Conservation (phyloP, 2,329 filamentous ascomycete species). For the Arthrobotrys iridis region DNA sequence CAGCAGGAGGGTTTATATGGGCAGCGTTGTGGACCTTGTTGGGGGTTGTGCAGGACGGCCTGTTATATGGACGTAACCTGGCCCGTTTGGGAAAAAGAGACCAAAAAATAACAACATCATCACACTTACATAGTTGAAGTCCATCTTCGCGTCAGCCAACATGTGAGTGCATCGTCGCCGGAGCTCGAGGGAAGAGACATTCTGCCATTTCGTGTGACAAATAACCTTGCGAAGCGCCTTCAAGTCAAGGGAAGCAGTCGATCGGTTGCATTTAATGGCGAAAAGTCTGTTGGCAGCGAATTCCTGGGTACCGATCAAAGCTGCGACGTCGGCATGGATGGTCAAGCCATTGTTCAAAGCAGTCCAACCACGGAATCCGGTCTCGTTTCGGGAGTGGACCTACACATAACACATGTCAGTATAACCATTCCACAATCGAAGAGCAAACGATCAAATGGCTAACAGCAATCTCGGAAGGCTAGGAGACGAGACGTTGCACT, state of each 20-base stretch:
- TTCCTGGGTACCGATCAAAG: conserved; percentile 2
- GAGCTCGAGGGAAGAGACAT: background rate
- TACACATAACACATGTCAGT: background rate
- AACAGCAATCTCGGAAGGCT: background rate
- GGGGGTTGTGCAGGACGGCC: too few relatives aligned
- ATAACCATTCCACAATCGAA: background rate
- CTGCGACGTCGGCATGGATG: background rate
- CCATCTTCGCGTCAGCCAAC: conserved; percentile 1
- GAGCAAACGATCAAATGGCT: background rate
- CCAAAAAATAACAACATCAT: background rate
- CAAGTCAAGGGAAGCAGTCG: background rate
- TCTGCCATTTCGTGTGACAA: conserved; percentile 44
- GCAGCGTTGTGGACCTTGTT: background rate
- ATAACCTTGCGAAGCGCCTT: conserved; percentile 25
- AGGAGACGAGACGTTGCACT: background rate
- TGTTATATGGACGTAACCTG: too few relatives aligned
- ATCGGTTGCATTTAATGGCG: background rate
- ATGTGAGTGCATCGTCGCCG: conserved; percentile 18
- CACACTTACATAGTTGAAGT: conserved; percentile 33
- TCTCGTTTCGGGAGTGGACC: conserved; percentile 20
- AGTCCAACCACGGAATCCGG: conserved; percentile 10
- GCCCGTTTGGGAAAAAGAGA: too few relatives aligned
- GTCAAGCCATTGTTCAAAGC: background rate
- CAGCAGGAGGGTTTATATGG: background rate
- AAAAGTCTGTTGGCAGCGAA: conserved; percentile 8